Conservation (phyloP, 495 filamentous ascomycete genomes). For the Penicillium diatomitis region DNA sequence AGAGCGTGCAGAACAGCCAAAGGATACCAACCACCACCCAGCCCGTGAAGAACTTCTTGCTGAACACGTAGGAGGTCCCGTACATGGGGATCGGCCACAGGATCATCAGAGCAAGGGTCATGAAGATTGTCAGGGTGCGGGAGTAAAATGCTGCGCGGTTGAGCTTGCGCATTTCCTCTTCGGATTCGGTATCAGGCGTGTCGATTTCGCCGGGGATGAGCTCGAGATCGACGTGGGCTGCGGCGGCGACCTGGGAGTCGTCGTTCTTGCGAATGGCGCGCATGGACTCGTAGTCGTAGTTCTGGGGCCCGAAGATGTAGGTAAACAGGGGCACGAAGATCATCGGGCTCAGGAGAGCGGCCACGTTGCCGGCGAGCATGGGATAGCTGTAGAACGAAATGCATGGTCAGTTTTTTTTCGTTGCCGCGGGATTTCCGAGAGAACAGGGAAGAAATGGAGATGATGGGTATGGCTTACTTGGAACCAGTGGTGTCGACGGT, state of each 20-base stretch:
- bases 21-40: constrained; percentile 82
- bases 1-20: constrained; percentile 72
- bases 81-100: constrained; percentile 97
- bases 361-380: constrained; percentile 81
- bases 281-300: constrained; percentile 91
- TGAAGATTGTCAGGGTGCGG: constrained; percentile 60
- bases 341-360: constrained; percentile 70
- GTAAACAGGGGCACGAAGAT: constrained; percentile 76
- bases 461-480: constrained; percentile 35
- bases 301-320: constrained; percentile 59
- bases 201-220: constrained; percentile 47
- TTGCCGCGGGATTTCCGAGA: too few relatives aligned
- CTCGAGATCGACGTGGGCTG: constrained; percentile 64
- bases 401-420: not conserved
- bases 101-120: constrained; percentile 70
- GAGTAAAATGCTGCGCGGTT: constrained; percentile 68
- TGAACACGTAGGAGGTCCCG: constrained; percentile 77
- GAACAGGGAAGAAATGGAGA: not conserved
- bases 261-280: constrained; percentile 72
- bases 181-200: constrained; percentile 24
- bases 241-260: constrained; percentile 64
- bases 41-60: constrained; percentile 84
- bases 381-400: constrained; percentile 45
- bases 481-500: constrained; percentile 68
- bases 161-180: constrained; percentile 61